These are phyloP conservation scores for Furculomyces boomerangus DNA, from an alignment of 371 early-diverging fungal species.

Conservation along the genomic window DNA sequence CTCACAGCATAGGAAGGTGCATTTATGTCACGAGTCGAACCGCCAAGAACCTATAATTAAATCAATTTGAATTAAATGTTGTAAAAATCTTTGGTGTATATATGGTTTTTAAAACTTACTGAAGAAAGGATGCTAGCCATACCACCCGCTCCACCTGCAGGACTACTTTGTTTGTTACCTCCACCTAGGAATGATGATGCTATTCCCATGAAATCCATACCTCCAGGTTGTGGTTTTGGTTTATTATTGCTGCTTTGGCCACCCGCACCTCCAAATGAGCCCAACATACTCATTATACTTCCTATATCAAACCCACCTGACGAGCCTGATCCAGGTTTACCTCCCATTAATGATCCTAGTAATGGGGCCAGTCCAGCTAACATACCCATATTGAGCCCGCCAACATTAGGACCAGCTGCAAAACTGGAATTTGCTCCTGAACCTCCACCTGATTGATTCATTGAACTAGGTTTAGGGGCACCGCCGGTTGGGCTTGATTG, in stretches of 20 bases:
- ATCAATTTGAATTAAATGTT: background rate
- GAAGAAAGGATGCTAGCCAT: background rate
- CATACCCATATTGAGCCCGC: background rate
- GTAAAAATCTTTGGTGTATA: background rate
- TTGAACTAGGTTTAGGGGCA: too few species aligned
- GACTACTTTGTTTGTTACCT: background rate
- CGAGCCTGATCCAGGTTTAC: background rate
- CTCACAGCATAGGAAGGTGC: background rate
- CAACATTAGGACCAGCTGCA: constrained; percentile 6
- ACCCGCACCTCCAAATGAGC: background rate
- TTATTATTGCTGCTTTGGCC: too few species aligned
- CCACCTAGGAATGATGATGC: constrained; percentile 2
- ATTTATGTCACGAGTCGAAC: background rate
- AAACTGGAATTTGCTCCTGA: background rate
- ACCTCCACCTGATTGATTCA: background rate
- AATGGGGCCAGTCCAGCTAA: background rate
- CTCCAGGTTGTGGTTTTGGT: background rate
- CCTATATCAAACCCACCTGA: background rate
- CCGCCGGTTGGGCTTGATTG: too few species aligned
- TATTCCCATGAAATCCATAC: background rate
- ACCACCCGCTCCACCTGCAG: background rate
- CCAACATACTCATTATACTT: background rate
- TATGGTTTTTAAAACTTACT: background rate
- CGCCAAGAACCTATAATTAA: background rate
- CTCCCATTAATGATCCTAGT: background rate